phyloP scores from a whole-genome alignment of 148 eudicot genomes.

The Silene latifolia region DNA sequence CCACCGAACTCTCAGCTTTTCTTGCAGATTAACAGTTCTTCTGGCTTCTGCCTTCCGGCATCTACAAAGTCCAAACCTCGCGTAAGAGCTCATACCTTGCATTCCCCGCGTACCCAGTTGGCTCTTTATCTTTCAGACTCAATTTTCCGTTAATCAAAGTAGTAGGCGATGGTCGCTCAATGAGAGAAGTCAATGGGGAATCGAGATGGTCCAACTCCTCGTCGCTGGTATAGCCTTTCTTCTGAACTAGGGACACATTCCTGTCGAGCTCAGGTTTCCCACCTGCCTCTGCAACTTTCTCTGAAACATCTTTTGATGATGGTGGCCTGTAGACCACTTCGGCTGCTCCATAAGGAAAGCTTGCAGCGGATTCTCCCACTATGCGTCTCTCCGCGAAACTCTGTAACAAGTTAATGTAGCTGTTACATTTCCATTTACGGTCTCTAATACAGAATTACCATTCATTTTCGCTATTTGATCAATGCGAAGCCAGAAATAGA shows the following conservation, averaged over 20 bases:
- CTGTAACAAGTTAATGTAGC: constrained; percentile 33
- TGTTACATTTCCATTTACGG: background rate
- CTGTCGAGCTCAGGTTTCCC: constrained; percentile 42
- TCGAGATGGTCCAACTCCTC: constrained; percentile 77
- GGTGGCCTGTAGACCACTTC: constrained; percentile 55
- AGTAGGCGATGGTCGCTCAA: constrained; percentile 41
- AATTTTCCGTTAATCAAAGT: constrained; percentile 22
- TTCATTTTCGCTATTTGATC: too few species aligned
- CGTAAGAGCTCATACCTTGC: constrained; percentile 74
- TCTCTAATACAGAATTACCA: too few species aligned
- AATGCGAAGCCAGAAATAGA: too few species aligned
- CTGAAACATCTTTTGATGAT: constrained; percentile 46
- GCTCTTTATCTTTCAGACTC: constrained; percentile 22
- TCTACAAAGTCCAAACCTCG: constrained; percentile 65
- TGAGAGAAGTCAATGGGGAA: constrained; percentile 48
- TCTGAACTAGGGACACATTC: constrained; percentile 55
- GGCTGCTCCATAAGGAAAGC: constrained; percentile 70
- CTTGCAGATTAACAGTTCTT: constrained; percentile 5
- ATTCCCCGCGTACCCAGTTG: constrained; percentile 33
- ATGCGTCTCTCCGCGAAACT: constrained; percentile 55
- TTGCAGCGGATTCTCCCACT: constrained; percentile 39
- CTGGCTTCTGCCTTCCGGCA: background rate
- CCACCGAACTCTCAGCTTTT: background rate
- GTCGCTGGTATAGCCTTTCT: constrained; percentile 86
- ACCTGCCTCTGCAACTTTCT: constrained; percentile 61